phyloP scores from a whole-genome alignment of 2,329 filamentous ascomycete genomes.

The Blumeria hordei region DNA sequence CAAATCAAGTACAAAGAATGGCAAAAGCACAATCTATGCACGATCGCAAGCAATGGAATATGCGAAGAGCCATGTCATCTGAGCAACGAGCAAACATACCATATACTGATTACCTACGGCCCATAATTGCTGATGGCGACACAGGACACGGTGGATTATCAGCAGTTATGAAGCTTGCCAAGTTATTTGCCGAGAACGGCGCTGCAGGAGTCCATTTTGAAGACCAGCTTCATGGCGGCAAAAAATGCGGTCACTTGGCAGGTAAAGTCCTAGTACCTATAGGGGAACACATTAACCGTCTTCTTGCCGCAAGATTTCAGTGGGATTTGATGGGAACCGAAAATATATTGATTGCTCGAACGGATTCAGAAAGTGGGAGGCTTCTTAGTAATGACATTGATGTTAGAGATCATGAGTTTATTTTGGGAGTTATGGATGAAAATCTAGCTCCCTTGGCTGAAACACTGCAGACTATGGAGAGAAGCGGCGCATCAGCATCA shows the following conservation, averaged over 20 bases:
- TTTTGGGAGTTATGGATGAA: slow-evolving; percentile 58
- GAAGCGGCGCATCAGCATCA: slow-evolving; percentile 45
- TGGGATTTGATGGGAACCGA: slow-evolving; percentile 97
- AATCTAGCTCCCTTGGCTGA: slow-evolving; percentile 65
- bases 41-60: slow-evolving; percentile 86
- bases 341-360: slow-evolving; percentile 83
- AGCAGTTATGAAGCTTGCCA: slow-evolving; percentile 84
- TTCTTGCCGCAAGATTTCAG: slow-evolving; percentile 79
- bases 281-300: slow-evolving; percentile 86
- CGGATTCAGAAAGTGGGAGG: slow-evolving; percentile 83
- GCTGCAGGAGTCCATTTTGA: slow-evolving; percentile 94
- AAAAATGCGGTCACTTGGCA: slow-evolving; percentile 92
- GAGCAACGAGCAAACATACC: slow-evolving; percentile 52
- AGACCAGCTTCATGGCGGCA: slow-evolving; percentile 90
- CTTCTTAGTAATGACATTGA: slow-evolving; percentile 80
- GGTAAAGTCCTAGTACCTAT: slow-evolving; percentile 89
- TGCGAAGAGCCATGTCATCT: slow-evolving; percentile 49
- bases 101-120: slow-evolving; percentile 78
- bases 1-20: slow-evolving; percentile 87
- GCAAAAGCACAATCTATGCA: slow-evolving; percentile 95
- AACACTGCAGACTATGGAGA: slow-evolving; percentile 74
- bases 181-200: slow-evolving; percentile 91
- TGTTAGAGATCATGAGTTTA: slow-evolving; percentile 88
- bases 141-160: slow-evolving; percentile 86
- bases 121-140: slow-evolving; percentile 90